Base-by-base conservation (phyloP, 1,284 basidiomycete species). In the Ceratobasidium sp. region DNA sequence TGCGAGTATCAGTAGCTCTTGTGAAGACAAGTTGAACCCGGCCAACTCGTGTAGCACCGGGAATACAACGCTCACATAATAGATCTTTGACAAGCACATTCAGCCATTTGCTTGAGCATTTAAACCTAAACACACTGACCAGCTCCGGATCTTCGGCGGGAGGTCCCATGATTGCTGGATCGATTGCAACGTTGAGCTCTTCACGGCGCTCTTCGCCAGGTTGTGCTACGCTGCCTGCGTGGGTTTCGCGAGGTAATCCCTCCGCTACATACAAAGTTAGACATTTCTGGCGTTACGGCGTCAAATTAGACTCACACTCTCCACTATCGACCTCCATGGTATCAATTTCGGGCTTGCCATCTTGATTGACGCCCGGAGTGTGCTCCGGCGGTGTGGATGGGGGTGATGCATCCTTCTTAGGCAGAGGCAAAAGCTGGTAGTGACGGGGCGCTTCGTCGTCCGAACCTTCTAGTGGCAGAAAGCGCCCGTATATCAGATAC, bases 391-490 rank as follows among this genome's bases (percentile, higher is more conserved):
- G 21, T 21, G 23, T 47, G 32, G 23, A 5, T 4, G 49, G 11
- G 63, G 47, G 43, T 23, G 54, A 23, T 26, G 49, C 66, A 18
- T 70, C 55, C 44, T 50, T 64, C 49, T 64, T 70, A 16, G 54
- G 46, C 43, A 70, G 38, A 21, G 67, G 67, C 30, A 43, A 28
- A 38, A 70, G 67, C 44, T 70, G 67, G 26, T 70, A 59, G 30
- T 70, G 67, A 21, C 64, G 64, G 32, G 54, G 44, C 30, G 28
- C 43, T 54, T 70, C 55, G 8, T 70, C 67, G 55, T 70, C 67
- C 1, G 67, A 70, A n/a, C 18, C 67, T 16, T 70, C 67, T 70
- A 26, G 18, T 30, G 32, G 30, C 13, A 14, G 18, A 38, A 41
- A 57, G 54, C 38, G 23, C 14, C 13, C n/a, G 21, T 18, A 32